Base-by-base conservation (phyloP, 2,329 filamentous ascomycete genomes). In the Ophiostoma montium region DNA sequence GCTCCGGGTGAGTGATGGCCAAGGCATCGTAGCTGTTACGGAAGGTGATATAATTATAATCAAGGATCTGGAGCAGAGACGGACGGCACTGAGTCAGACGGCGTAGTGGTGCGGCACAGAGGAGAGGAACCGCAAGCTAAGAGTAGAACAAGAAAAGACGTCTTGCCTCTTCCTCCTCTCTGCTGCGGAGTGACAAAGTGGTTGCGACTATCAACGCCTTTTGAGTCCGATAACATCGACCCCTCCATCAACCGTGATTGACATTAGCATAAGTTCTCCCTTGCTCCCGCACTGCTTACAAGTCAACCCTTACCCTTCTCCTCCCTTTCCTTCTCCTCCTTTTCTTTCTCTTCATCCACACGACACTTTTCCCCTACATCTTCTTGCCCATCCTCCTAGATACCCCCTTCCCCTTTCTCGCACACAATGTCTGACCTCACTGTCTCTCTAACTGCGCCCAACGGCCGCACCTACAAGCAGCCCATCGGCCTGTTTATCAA, bases 401-500 rank as follows among this genome's bases (percentile, higher is more conserved):
- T 31, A 36, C 3, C 11, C 35, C 16, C 18, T 27, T 18, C 4
- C 12, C 19, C 15, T 18, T 36, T 45, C 35, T 16, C 16, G n/a
- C n/a, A n/a, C 51, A 49, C 41, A 43, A 52, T 52, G 49, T 45
- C 52, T 35, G 52, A 52, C 41, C 50, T 52, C 36, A 7, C 46
- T 16, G 66, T 80, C 48, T 73, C 86, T 58, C 73, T 90, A 51
- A 83, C 75, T 10, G 83, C 84, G 47, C 84, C 85, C 8, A 90
- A 89, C 65, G 84, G 84, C 57, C 72, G 68, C 62, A 80, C 75
- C 58, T 89, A 84, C 65, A 69, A 64, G 12, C 82, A 87, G 67
- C 84, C 84, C 2, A 70, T 76, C 35, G 86, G 85, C 23, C 72
- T 90, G 8, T 89, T 88, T 65, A 87, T 89, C 68, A 84, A 86